Base-by-base conservation (phyloP, 2,329 filamentous ascomycete species). In the Colletotrichum chrysophilum region DNA sequence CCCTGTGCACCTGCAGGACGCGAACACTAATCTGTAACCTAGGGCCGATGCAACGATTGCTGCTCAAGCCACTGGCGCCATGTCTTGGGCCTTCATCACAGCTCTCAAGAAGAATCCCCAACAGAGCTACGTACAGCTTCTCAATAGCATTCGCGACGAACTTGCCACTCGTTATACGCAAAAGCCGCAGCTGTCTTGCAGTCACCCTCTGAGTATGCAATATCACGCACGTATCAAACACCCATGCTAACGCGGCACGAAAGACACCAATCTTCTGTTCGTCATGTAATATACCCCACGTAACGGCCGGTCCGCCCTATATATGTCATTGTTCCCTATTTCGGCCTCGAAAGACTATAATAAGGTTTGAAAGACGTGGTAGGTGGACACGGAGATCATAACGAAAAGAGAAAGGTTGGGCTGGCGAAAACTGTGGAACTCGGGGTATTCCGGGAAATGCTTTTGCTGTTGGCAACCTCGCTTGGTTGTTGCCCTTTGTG, bases 1-100 rank as follows among this genome's bases (percentile, higher is more conserved):
- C 14, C 28, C 28, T 30, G 13, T 13, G n/a, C 21, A 64, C 26
- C 14, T 26, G 26, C 7, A 30, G 14, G 34, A 36, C 32, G 36
- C 26, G 52, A 36, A 28, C n/a, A n/a, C 72, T 74, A 32, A 76
- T 24, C 13, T 30, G 34, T 24, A 64, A 32, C 48, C n/a, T 74
- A 98, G 96, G 78, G 94, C 95, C 85, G 97, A 99, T 84, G 96
- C 96, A n/a, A 94, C 93, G 24, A 98, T 98, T 80, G 92, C 91
- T 43, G 94, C 96, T 67, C 91, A 98, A 86, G 96, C 97, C 32
- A 98, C 97, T 0, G 97, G 97, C 68, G 97, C 97, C 82, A 98
- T 99, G 97, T 98, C 96, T 2, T 98, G 95, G 93, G 97, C 97
- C 12, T 99, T 99, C 84, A 96, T 99, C 83, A 94, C 90, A 7